Percentiles rank a stretch among this genome's conserved stretches.
Conservation (phyloP, 305 asterid genomes). For the Solanum hybrid region DNA sequence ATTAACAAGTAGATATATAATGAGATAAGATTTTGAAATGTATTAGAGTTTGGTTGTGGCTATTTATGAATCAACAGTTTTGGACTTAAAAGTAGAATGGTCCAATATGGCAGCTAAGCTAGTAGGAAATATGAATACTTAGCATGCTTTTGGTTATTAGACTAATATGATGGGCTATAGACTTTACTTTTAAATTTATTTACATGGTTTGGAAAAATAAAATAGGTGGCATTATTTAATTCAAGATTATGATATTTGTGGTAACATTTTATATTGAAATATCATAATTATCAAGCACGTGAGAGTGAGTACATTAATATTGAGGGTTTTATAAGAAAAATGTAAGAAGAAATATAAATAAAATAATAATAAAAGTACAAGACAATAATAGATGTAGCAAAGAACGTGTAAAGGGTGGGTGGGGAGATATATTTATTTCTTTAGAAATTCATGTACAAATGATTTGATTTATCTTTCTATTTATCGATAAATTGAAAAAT, state of each 20-base stretch:
- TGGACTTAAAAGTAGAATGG: background rate
- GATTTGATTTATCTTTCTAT: no score
- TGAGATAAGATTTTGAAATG: background rate
- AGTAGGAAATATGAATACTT: background rate
- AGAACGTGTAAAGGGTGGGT: background rate
- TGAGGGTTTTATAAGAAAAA: background rate
- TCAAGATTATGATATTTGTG: background rate
- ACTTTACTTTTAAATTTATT: background rate
- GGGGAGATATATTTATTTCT: no score
- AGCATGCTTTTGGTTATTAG: background rate
- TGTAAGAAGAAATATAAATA: background rate
- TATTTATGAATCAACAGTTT: background rate
- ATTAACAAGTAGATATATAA: background rate
- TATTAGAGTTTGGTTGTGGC: background rate
- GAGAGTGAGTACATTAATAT: background rate
- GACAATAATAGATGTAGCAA: background rate
- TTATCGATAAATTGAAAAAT: no score
- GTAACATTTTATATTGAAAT: background rate
- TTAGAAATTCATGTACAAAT: no score
- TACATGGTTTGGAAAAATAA: background rate
- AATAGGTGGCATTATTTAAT: background rate
- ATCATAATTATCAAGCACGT: background rate
- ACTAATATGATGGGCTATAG: background rate
- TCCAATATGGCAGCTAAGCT: background rate
- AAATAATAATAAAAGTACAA: background rate